Conservation (phyloP, 2,329 filamentous ascomycete genomes). For the Elsinoe batatas region DNA sequence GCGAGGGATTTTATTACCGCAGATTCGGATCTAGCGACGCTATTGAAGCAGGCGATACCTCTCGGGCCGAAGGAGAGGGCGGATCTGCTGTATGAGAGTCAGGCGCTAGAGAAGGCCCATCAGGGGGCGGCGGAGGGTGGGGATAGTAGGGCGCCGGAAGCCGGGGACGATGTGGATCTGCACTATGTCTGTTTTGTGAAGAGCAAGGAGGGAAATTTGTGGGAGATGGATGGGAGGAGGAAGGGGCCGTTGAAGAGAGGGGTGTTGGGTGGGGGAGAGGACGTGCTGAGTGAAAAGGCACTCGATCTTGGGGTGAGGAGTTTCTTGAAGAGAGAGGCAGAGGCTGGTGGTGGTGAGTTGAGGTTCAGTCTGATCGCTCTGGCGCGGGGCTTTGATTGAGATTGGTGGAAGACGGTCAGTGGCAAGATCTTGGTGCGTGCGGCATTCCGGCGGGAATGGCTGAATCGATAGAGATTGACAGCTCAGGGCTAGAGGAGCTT, state of each 20-base stretch:
- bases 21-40: conserved; percentile 49
- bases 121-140: conserved; percentile 64
- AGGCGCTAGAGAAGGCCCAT: conserved; percentile 68
- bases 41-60: conserved; percentile 62
- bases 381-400: conserved; percentile 46
- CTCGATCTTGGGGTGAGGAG: conserved; percentile 57
- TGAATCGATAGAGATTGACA: background rate
- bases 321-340: conserved; percentile 49
- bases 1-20: conserved; percentile 51
- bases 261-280: conserved; percentile 32
- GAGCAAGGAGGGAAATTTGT: conserved; percentile 57
- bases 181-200: conserved; percentile 96
- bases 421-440: background rate
- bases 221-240: conserved; percentile 69
- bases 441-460: background rate
- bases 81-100: conserved; percentile 64
- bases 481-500: background rate
- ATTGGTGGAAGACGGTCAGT: background rate
- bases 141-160: conserved; percentile 67
- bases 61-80: conserved; percentile 58
- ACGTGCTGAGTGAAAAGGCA: conserved; percentile 57
- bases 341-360: conserved; percentile 47
- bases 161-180: conserved; percentile 74
- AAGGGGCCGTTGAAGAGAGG: conserved; percentile 63
- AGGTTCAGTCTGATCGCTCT: conserved; percentile 55